Percentiles rank a stretch among this genome's conserved stretches.
These are phyloP conservation scores for Liriodendron chinense DNA, from an alignment of 164 flowering plant species.

Conservation along the genomic window DNA sequence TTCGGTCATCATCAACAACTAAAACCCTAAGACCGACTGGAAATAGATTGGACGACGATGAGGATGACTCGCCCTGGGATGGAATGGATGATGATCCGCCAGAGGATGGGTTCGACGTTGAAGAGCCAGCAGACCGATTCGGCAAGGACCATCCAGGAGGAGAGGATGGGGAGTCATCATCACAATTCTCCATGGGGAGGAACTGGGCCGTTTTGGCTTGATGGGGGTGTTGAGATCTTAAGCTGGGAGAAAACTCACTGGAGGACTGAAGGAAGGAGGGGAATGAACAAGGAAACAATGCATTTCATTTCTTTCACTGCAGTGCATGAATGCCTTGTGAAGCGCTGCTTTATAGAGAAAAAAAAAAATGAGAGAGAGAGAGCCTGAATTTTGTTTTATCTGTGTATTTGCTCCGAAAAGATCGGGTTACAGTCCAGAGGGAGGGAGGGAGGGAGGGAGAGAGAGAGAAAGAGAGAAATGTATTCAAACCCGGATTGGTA, in stretches of 20 bases:
- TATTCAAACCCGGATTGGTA: too few species aligned
- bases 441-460: too few species aligned
- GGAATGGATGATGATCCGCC: background rate
- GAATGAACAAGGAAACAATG: background rate
- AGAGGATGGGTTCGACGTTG: background rate
- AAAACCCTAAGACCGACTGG: background rate
- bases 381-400: too few species aligned
- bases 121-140: background rate
- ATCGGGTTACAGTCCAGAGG: too few species aligned
- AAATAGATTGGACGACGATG: background rate
- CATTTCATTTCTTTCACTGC: background rate
- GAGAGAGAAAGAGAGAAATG: too few species aligned
- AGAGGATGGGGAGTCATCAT: background rate
- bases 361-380: too few species aligned
- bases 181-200: background rate
- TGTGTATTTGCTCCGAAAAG: too few species aligned
- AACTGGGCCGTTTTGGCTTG: background rate
- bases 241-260: background rate
- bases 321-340: background rate
- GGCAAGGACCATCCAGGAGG: background rate
- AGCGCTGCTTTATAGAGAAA: too few species aligned
- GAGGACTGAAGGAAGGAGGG: background rate
- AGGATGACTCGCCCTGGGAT: background rate
- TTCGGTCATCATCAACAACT: constrained; percentile 1
- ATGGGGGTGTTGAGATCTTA: background rate